Conservation (phyloP, 2,329 filamentous ascomycete genomes). For the Bipolaris cookei region DNA sequence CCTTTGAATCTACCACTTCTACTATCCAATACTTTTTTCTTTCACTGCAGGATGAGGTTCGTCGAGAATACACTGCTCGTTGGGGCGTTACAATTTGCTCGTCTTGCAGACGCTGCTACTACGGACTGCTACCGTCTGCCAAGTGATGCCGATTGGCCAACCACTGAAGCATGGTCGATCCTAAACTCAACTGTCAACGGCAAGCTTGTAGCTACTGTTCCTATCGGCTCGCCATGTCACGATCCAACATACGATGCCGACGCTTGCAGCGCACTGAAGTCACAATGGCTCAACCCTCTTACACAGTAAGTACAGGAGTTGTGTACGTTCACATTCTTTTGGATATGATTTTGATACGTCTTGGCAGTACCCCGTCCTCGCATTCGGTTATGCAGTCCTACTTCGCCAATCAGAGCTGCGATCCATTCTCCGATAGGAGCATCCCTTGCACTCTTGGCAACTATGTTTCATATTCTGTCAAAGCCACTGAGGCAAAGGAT, state of each 20-base stretch:
- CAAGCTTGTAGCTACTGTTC: conserved; percentile 49
- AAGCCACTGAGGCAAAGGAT: conserved; percentile 22
- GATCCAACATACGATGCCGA: conserved; percentile 28
- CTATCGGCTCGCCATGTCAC: conserved; percentile 49
- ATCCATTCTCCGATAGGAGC: conserved; percentile 16
- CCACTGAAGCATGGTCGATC: conserved; percentile 37
- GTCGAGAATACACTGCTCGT: conserved; percentile 7
- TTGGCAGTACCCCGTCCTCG: conserved; percentile 13
- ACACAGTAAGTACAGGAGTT: conserved; percentile 26
- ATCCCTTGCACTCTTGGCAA: conserved; percentile 29
- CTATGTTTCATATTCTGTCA: conserved; percentile 44
- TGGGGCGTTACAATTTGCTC: conserved; percentile 6
- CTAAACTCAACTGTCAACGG: conserved; percentile 50
- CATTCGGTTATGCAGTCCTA: conserved; percentile 18
- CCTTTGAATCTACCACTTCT: not conserved
- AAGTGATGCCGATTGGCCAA: conserved; percentile 47
- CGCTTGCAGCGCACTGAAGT: conserved; percentile 24
- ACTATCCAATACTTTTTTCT: not conserved
- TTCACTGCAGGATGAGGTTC: conserved; percentile 12
- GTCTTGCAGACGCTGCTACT: conserved; percentile 1
- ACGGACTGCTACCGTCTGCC: conserved; percentile 29
- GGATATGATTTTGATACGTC: conserved; percentile 5
- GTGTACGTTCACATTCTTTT: not conserved
- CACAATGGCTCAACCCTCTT: conserved; percentile 22
- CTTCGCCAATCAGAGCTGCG: conserved; percentile 24